These are phyloP conservation scores for Coemansia sp. DNA, from an alignment of 192 early-diverging fungal species.

Conservation along the genomic window DNA sequence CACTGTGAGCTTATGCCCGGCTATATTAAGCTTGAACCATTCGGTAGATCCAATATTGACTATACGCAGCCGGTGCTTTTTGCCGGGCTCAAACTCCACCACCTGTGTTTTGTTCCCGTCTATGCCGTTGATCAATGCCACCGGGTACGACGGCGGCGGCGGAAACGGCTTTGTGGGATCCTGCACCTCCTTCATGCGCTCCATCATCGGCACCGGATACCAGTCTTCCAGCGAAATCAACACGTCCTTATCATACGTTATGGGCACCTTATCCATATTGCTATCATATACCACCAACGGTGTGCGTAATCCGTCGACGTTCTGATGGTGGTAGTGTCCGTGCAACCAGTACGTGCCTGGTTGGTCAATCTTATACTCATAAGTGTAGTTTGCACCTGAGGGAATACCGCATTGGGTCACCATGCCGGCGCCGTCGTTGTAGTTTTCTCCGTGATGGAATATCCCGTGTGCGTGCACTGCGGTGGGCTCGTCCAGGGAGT, in stretches of 20 bases:
- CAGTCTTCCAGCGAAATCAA: slow-evolving; percentile 66
- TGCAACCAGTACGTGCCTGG: slow-evolving; percentile 85
- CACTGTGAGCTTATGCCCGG: slow-evolving; percentile 70
- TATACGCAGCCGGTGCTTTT: slow-evolving; percentile 76
- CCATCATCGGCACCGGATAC: slow-evolving; percentile 61
- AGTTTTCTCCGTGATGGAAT: slow-evolving; percentile 67
- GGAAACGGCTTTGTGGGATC: slow-evolving; percentile 54
- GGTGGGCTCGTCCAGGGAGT: slow-evolving; percentile 60
- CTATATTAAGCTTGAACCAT: slow-evolving; percentile 70
- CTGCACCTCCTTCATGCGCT: slow-evolving; percentile 51
- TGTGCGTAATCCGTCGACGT: slow-evolving; percentile 73
- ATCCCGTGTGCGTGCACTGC: slow-evolving; percentile 75
- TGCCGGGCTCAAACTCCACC: slow-evolving; percentile 66
- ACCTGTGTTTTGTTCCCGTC: slow-evolving; percentile 52
- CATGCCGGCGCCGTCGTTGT: slow-evolving; percentile 67
- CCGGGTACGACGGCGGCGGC: slow-evolving; percentile 60
- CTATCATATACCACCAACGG: slow-evolving; percentile 65
- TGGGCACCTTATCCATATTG: slow-evolving; percentile 20
- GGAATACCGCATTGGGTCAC: slow-evolving; percentile 78
- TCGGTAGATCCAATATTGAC: slow-evolving; percentile 69
- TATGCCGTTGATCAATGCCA: slow-evolving; percentile 31
- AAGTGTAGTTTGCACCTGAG: slow-evolving; percentile 61
- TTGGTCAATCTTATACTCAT: slow-evolving; percentile 63
- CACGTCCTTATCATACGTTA: slow-evolving; percentile 66
- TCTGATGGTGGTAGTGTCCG: slow-evolving; percentile 66